Evolutionary conservation across 1,284 basidiomycete genomes (phyloP), one percentile per base, ranked within the genome.

Genomic region (Ganoderma boninense): DNA sequence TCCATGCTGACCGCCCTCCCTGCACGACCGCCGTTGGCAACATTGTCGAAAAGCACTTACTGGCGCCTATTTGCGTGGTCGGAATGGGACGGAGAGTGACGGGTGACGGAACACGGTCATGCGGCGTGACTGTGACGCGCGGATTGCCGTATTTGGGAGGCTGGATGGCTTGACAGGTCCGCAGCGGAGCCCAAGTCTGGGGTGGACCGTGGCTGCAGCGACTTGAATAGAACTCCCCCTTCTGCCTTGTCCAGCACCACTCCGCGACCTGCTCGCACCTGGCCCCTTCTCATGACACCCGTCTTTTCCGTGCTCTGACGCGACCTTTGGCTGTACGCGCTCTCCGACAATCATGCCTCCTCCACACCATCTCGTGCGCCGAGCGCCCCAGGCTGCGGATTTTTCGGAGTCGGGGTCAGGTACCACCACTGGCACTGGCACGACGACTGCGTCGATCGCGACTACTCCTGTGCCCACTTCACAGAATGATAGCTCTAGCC

Each of bases 1-100:
- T 83, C 83, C 82, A 83, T 69, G 82, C 83, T 32, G 82, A 84
- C 73, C 82, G 79, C 61, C 83, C 82, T 10, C 79, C 79, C 69
- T 76, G 78, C 64, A 79, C 68, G 69, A 83, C 75, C 60, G 81
- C 73, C 49, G 78, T 79, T 63, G 77, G 75, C 65, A 74, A 71
- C 78, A 79, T 79, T 32, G 76, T 74, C 69, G 61, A 72, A 67
- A 71, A 69, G 67, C 66, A 67, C 59, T 29, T 65, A 40, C 42
- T 66, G 67, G 66, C 69, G 69, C 46, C 46, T 68, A 7, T 35
- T 40, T 7, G 20, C 14, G 13, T n/a, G 32, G 46, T 59, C 40
- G 10, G 52, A 52, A 32, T 64, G 38, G 49, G 49, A 52, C n/a
- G 29, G 1, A n/a, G 14, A 40, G 38, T 67, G 59, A 68, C 70